phyloP scores from a whole-genome alignment of 208 protist species.

The Acanthamoeba healyi region DNA sequence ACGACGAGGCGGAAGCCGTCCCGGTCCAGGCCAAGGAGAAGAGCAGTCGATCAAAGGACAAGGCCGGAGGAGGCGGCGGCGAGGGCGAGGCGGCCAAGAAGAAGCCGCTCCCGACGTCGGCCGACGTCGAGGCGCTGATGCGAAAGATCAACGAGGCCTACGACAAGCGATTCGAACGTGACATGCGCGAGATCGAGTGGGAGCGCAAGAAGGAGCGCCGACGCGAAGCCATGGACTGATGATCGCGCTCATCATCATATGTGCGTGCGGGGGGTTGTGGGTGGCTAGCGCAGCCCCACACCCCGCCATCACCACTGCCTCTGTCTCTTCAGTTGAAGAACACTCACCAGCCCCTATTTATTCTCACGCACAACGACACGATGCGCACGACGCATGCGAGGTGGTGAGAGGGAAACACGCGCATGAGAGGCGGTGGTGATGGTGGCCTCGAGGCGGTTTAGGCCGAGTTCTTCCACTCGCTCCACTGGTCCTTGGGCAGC shows the following conservation, averaged over 20 bases:
- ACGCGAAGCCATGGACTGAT: background rate
- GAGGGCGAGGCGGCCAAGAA: background rate
- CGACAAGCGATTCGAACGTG: constrained; percentile 53
- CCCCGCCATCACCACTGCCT: no score
- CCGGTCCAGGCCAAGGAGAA: background rate
- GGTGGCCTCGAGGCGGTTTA: background rate
- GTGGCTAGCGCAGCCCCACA: background rate
- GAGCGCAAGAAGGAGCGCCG: constrained; percentile 40
- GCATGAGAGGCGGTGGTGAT: no score
- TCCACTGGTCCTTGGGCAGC: constrained; percentile 19
- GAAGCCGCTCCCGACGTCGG: background rate
- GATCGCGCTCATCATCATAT: background rate
- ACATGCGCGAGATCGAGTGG: constrained; percentile 26
- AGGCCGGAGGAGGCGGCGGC: background rate
- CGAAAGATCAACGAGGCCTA: constrained; percentile 43
- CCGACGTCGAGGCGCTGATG: constrained; percentile 15
- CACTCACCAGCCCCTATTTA: no score
- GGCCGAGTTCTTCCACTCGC: constrained; percentile 15
- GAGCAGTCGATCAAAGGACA: background rate
- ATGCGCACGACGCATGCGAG: background rate
- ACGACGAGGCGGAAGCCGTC: background rate
- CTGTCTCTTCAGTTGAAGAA: no score
- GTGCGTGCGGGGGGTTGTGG: background rate
- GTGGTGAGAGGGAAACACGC: no score
- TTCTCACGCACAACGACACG: no score